Conservation (phyloP, 768 basidiomycete species). For the Heimioporus sp. region DNA sequence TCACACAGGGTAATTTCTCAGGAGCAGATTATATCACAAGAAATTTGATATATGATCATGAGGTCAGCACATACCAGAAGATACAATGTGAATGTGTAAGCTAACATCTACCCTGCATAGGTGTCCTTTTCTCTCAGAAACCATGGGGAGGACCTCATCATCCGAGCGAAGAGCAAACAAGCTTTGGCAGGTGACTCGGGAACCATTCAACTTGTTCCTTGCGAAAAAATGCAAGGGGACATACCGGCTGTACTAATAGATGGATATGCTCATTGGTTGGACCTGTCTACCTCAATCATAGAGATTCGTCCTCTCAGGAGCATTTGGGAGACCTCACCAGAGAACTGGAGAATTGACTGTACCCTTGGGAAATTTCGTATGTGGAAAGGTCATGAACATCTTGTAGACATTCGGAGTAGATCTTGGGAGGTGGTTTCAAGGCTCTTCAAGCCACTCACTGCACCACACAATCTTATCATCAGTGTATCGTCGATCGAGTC, state of each 20-base stretch:
- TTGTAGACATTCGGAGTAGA: constrained; percentile 26
- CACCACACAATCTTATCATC: constrained; percentile 15
- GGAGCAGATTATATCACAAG: no score
- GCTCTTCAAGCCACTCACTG: constrained; percentile 14
- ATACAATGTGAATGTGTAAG: no score
- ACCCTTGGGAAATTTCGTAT: neutral
- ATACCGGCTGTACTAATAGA: constrained; percentile 1
- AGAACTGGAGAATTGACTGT: constrained; percentile 21
- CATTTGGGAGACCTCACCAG: constrained; percentile 13
- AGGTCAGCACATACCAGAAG: no score
- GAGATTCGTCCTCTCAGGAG: constrained; percentile 23
- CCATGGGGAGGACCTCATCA: no score
- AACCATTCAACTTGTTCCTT: constrained; percentile 20
- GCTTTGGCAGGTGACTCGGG: neutral
- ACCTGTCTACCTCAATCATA: constrained; percentile 3
- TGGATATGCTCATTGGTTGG: constrained; percentile 27
- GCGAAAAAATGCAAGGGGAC: constrained; percentile 14
- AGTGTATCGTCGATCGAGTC: neutral
- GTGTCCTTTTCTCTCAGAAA: no score
- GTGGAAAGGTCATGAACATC: neutral
- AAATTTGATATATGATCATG: no score
- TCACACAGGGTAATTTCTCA: no score
- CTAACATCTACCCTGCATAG: no score
- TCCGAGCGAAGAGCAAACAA: no score
- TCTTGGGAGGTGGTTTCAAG: constrained; percentile 20